phyloP scores from a whole-genome alignment of 1,284 basidiomycete genomes.

The Cystobasidium slooffiae region DNA sequence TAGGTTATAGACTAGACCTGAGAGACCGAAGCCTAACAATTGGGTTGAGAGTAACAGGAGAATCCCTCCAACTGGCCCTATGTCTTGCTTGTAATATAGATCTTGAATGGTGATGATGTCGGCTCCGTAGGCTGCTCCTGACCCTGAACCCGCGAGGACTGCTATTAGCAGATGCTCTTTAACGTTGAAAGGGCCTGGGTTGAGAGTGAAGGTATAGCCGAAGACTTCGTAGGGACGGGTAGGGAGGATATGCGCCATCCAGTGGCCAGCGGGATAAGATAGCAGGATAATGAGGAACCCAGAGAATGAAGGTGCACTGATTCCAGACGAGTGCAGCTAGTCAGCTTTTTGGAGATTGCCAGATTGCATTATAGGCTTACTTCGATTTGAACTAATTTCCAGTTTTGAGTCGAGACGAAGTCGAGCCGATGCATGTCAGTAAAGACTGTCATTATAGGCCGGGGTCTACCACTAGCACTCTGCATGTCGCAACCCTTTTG shows the following conservation, averaged over 20 bases:
- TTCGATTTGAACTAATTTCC: constrained; percentile 38
- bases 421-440: too few species aligned
- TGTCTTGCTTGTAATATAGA: constrained; percentile 54
- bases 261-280: constrained; percentile 47
- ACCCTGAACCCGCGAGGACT: constrained; percentile 46
- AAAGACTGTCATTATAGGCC: too few species aligned
- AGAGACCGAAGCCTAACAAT: constrained; percentile 63
- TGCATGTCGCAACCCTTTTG: constrained; percentile 6
- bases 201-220: constrained; percentile 53
- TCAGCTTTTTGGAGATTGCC: background rate
- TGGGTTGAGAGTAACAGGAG: constrained; percentile 64
- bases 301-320: constrained; percentile 62
- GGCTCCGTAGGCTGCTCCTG: constrained; percentile 53
- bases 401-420: too few species aligned
- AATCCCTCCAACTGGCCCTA: constrained; percentile 52
- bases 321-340: constrained; percentile 59
- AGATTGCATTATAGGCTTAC: background rate
- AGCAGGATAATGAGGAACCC: constrained; percentile 64
- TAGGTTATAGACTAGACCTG: constrained; percentile 57
- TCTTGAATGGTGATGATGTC: constrained; percentile 56
- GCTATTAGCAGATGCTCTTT: constrained; percentile 58
- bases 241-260: constrained; percentile 34
- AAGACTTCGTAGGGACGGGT: constrained; percentile 20
- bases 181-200: constrained; percentile 62
- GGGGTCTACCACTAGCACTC: too few species aligned